Base-by-base conservation (phyloP, 1,284 basidiomycete species). In the Ustilago xerochloae region DNA sequence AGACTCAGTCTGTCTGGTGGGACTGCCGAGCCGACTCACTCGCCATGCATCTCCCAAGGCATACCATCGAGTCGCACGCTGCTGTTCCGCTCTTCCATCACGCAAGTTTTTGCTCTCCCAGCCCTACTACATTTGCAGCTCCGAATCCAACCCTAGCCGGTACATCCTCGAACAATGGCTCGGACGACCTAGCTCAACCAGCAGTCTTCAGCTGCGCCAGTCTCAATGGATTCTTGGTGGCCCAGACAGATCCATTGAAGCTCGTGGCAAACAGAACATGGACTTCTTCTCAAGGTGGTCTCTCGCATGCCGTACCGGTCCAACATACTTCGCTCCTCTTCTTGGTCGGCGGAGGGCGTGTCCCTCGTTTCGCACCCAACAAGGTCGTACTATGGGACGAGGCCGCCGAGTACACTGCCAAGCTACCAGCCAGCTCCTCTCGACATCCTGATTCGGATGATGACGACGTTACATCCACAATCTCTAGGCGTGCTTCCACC, bases 331-430 rank as follows among this genome's bases (percentile, higher is more conserved):
- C 78, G 2, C 71, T 81, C 18, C 66, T 81, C 24, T 66, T 81
- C 6, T 68, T 81, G 8, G 80, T 81, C 6, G 80, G 80, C 6
- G 80, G 80, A 24, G 80, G 80, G 15, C 33, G 74, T 3, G 79
- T 81, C 18, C 80, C 80, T 15, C 63, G 72, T 35, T 81, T 78
- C 50, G 77, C 80, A 24, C 80, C 80, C 16, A 81, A 81, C 60
- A 81, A 81, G 54, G 77, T 81, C 30, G 39, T 81, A 12, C 47
- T 81, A 7, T 81, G 80, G 80, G 80, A 81, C 39, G 75, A 81
- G 43, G 72, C 69, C 9, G 78, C 79, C 16, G 54, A 62, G 18
- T 61, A 63, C 8, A 55, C 54, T 0, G 47, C 60, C 6, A 57
- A 61, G 2, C 16, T 13, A 6, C 30, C 51, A 12, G 10, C 29